phyloP scores from a whole-genome alignment of 2,329 filamentous ascomycete species.

The Ustilaginoidea virens region DNA sequence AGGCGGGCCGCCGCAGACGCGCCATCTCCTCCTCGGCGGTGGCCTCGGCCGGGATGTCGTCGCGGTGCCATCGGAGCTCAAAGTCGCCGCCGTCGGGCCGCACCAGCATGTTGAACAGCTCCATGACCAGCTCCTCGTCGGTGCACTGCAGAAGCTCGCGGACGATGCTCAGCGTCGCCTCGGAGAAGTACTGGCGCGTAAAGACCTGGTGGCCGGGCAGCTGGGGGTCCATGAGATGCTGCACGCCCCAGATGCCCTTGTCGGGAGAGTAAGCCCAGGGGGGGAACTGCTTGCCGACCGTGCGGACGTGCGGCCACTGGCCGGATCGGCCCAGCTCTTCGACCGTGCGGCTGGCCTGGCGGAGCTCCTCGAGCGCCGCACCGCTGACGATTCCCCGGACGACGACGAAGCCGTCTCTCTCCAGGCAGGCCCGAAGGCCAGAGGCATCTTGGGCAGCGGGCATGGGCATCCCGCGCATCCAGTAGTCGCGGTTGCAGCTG shows the following conservation, averaged over 20 bases:
- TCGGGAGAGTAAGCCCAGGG: constrained; percentile 53
- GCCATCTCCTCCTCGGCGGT: constrained; percentile 49
- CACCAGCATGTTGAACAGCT: constrained; percentile 76
- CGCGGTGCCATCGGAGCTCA: constrained; percentile 69
- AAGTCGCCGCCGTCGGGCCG: constrained; percentile 54
- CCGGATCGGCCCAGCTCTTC: constrained; percentile 50
- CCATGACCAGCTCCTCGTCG: constrained; percentile 61
- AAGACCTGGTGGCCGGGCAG: constrained; percentile 49
- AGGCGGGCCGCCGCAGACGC: constrained; percentile 43
- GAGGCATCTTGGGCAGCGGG: constrained; percentile 7
- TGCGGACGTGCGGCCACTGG: constrained; percentile 67
- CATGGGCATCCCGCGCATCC: constrained; percentile 9
- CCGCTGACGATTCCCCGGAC: constrained; percentile 48
- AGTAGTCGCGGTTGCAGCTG: no score
- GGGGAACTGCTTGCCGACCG: constrained; percentile 79
- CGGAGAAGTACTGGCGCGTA: constrained; percentile 56
- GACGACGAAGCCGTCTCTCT: constrained; percentile 60
- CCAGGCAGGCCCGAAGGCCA: constrained; percentile 30
- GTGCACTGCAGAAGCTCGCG: constrained; percentile 42
- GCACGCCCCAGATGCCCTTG: constrained; percentile 74
- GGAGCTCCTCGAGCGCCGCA: constrained; percentile 40
- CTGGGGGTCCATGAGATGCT: constrained; percentile 65
- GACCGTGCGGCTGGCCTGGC: constrained; percentile 39
- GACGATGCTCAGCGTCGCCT: constrained; percentile 45
- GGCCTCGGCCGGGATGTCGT: constrained; percentile 59